Evolutionary conservation across 306 rosid species (phyloP), one percentile per base, ranked within the genome.

Genomic region (Ziziphus jujuba): DNA sequence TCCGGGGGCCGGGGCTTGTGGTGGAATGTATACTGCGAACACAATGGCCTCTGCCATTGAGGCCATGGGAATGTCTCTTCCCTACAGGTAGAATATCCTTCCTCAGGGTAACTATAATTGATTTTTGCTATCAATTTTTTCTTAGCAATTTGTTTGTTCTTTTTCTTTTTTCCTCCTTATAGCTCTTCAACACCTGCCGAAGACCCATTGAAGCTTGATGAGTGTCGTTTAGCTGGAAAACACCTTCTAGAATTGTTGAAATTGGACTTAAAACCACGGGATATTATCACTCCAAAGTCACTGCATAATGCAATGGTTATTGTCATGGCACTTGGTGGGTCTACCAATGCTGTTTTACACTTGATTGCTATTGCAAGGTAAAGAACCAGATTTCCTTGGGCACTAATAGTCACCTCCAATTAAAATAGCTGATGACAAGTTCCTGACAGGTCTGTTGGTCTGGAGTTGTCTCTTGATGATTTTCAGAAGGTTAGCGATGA

Each of bases 1-100:
- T 69, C 98, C 98, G 2, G 98, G 98, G 70, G 98, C 98, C 50
- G 97, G 98, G 81, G 98, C 98, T 72, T 90, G 97, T 77, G 98
- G 98, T 73, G 98, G 98, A 66, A 93, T 93, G 98, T 93, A 93
- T 75, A 93, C 98, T 0, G 98, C 97, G 49, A 93, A 93, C 76
- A 93, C 97, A 66, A 93, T 93, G 98, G 98, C 97, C 55, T 93
- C 96, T 73, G 98, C 96, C 65, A 93, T 90, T 80, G 98, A 93
- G 80, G 88, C 93, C 51, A 80, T 93, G 95, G 98, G 98, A 71
- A 93, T 90, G 98, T 89, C 96, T 71, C 87, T 93, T 77, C 98
- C 98, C 7, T 90, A 89, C 77, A 92, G 98, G 98, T 92, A 71
- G 28, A 74, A 60, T 65, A 64, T 72, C 22, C 63, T 43, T 48